A percentile compares a stretch with the other conserved stretches of the same genome.
Evolutionary conservation across 169 alveolate genomes (phyloP).

Genomic region (Cryptosporidium ubiquitum): DNA sequence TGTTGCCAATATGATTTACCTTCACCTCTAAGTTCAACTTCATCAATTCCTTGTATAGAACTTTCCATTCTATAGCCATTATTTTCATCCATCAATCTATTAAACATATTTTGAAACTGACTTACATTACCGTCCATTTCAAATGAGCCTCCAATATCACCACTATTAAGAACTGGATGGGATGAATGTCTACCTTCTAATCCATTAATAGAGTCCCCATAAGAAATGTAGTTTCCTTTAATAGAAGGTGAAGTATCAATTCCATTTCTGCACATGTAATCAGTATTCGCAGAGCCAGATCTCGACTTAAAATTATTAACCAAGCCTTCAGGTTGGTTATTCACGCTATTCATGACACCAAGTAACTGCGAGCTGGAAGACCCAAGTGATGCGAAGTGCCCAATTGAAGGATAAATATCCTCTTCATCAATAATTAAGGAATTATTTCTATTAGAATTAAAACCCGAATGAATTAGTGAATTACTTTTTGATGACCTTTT

Average conservation of each 20-base stretch:
- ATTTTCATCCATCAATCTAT: not conserved
- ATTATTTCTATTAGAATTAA: not conserved
- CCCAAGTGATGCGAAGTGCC: constrained; percentile 18
- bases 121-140: not conserved
- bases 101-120: constrained; percentile 28
- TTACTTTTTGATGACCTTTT: not conserved
- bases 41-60: constrained; percentile 21
- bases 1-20: constrained; percentile 22
- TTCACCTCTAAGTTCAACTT: constrained; percentile 10
- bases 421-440: constrained; percentile 25
- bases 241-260: constrained; percentile 31
- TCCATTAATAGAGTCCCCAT: not conserved
- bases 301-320: not conserved
- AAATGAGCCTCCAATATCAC: constrained; percentile 24
- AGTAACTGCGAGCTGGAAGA: constrained; percentile 4
- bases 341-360: not conserved
- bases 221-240: constrained; percentile 11
- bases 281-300: constrained; percentile 25
- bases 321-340: not conserved
- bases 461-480: not conserved
- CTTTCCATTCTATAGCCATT: constrained; percentile 6
- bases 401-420: constrained; percentile 50
- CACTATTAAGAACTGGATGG: not conserved
- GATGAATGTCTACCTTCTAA: constrained; percentile 7
- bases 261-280: not conserved